These are phyloP conservation scores for Acer negundo DNA, from an alignment of 345 rosid species.

Conservation along the genomic window DNA sequence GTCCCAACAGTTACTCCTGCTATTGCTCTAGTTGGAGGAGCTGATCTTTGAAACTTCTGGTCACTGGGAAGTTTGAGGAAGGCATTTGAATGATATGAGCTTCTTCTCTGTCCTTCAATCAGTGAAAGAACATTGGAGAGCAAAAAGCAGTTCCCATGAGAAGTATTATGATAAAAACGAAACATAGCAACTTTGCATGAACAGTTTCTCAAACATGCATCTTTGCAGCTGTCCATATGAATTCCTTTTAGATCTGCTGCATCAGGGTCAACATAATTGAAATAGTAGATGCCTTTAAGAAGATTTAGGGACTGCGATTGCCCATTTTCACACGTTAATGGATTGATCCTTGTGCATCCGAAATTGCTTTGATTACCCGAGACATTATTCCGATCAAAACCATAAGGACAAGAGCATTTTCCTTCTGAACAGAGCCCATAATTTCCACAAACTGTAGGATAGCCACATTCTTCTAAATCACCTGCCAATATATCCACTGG, in stretches of 20 bases:
- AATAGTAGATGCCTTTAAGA: background rate
- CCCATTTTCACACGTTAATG: background rate
- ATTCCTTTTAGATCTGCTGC: no score
- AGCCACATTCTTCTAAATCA: background rate
- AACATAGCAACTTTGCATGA: background rate
- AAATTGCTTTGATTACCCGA: no score
- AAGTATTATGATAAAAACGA: background rate
- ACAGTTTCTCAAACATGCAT: background rate
- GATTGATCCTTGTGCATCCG: background rate
- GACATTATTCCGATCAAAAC: no score
- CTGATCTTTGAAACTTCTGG: no score
- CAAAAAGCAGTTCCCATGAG: background rate
- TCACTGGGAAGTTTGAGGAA: background rate
- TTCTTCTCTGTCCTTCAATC: background rate
- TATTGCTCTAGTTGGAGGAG: background rate
- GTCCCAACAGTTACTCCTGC: background rate
- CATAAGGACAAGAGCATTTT: background rate
- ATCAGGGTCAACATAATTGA: no score
- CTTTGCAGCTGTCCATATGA: no score
- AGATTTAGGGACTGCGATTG: background rate
- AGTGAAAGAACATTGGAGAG: background rate
- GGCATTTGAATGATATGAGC: background rate
- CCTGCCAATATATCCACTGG: background rate
- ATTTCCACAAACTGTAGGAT: background rate
- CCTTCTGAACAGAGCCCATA: background rate